A percentile compares a stretch with the other conserved stretches of the same genome.
Conservation (phyloP, 1,284 basidiomycete genomes). For the Tilletia caries region DNA sequence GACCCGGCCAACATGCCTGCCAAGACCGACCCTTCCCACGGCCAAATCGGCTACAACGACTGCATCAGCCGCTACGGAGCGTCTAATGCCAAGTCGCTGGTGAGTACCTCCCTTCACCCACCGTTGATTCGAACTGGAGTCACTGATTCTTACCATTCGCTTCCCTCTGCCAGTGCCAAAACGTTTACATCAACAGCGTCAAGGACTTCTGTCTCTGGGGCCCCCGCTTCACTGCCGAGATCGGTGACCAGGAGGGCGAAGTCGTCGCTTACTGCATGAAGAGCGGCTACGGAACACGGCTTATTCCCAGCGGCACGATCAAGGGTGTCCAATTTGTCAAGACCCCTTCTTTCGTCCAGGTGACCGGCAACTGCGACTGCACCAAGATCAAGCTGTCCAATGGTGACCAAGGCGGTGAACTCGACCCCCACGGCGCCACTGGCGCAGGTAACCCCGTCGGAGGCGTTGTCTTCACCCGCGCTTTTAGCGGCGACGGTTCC, state of each 20-base stretch:
- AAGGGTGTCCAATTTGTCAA: slow-evolving; percentile 67
- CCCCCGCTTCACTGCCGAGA: slow-evolving; percentile 21
- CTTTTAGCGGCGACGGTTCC: slow-evolving; percentile 46
- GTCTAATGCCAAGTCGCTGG: background rate
- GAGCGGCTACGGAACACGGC: slow-evolving; percentile 56
- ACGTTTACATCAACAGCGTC: slow-evolving; percentile 20
- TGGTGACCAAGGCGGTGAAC: slow-evolving; percentile 54
- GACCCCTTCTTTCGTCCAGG: slow-evolving; percentile 66
- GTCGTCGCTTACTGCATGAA: slow-evolving; percentile 47
- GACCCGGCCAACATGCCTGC: slow-evolving; percentile 41
- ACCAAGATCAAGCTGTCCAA: slow-evolving; percentile 51
- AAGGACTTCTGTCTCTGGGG: slow-evolving; percentile 41
- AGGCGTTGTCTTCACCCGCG: slow-evolving; percentile 43
- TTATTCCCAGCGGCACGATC: slow-evolving; percentile 71
- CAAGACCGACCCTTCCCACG: slow-evolving; percentile 33
- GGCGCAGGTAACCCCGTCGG: slow-evolving; percentile 43
- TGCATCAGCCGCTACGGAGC: slow-evolving; percentile 23
- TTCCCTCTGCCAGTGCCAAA: slow-evolving; percentile 18
- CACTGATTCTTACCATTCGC: background rate
- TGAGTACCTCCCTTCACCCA: background rate
- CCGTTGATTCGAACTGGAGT: too few relatives aligned
- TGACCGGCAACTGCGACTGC: slow-evolving; percentile 52
- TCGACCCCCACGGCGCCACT: slow-evolving; percentile 50
- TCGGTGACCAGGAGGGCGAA: slow-evolving; percentile 40
- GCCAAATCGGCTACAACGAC: slow-evolving; percentile 27